Percentiles rank a stretch among this genome's conserved stretches.
Conservation (phyloP, 305 asterid genomes). For the Solanum hybrid region DNA sequence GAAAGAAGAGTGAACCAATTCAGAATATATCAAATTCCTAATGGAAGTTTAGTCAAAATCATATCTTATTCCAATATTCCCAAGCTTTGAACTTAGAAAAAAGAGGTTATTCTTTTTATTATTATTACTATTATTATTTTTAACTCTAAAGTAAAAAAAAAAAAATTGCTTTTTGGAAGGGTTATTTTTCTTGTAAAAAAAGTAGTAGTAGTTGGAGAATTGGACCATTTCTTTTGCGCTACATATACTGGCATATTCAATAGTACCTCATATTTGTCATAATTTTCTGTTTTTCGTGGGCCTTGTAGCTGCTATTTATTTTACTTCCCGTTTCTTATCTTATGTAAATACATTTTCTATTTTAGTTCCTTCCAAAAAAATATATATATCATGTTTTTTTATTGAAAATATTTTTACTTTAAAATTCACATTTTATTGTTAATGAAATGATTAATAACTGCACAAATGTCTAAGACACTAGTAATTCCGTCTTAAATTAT, state of each 20-base stretch:
- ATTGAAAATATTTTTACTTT: too few species aligned
- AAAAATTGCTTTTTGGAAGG: neutral
- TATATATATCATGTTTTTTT: too few species aligned
- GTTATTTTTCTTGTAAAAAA: neutral
- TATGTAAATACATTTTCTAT: neutral
- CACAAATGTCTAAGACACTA: neutral
- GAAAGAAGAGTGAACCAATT: neutral
- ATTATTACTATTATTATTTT: neutral
- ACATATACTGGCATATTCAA: neutral
- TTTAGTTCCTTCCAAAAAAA: neutral
- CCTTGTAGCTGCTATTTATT: neutral
- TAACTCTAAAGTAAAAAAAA: neutral
- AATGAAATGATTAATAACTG: too few species aligned
- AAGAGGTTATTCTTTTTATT: neutral
- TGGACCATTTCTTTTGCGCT: neutral
- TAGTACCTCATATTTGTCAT: neutral
- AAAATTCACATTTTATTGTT: too few species aligned
- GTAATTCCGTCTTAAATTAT: too few species aligned
- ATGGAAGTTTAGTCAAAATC: constrained; percentile 1
- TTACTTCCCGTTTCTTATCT: neutral
- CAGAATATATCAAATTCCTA: neutral
- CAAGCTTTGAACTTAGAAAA: neutral
- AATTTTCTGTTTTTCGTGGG: neutral
- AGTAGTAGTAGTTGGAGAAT: neutral
- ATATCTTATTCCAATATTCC: neutral